phyloP scores from a whole-genome alignment of 2,329 filamentous ascomycete species.

The Phyllosticta citriasiana region DNA sequence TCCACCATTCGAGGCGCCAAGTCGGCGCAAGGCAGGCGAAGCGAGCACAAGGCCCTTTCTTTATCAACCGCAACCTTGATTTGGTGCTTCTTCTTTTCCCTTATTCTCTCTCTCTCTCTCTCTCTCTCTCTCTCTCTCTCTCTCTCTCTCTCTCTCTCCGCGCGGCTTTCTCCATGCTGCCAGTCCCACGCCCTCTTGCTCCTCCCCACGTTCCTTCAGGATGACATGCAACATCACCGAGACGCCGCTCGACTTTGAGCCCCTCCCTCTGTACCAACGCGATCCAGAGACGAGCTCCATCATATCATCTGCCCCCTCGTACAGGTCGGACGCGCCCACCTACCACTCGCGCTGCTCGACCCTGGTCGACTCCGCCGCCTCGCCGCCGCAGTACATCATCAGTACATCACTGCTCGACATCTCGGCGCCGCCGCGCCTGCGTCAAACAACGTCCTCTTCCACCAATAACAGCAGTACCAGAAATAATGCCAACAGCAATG shows the following conservation, averaged over 20 bases:
- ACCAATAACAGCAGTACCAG: background rate
- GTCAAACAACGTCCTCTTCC: constrained; percentile 10
- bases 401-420: constrained; percentile 8
- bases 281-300: constrained; percentile 61
- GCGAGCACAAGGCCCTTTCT: constrained; percentile 1
- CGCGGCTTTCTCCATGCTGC: constrained; percentile 1
- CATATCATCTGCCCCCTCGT: constrained; percentile 58
- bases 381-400: constrained; percentile 1
- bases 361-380: constrained; percentile 16
- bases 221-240: constrained; percentile 21
- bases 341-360: constrained; percentile 45
- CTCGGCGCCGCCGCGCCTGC: background rate
- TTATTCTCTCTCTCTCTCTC: background rate
- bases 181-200: background rate
- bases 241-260: constrained; percentile 18
- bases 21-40: background rate
- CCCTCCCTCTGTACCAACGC: constrained; percentile 21
- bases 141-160: background rate
- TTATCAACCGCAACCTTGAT: background rate
- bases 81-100: background rate
- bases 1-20: background rate
- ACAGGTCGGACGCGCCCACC: constrained; percentile 53
- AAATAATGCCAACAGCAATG: background rate
- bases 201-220: constrained; percentile 3
- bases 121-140: constrained; percentile 4